Base-by-base conservation (phyloP, 75 land plant species). In the Gnetum montanum region DNA sequence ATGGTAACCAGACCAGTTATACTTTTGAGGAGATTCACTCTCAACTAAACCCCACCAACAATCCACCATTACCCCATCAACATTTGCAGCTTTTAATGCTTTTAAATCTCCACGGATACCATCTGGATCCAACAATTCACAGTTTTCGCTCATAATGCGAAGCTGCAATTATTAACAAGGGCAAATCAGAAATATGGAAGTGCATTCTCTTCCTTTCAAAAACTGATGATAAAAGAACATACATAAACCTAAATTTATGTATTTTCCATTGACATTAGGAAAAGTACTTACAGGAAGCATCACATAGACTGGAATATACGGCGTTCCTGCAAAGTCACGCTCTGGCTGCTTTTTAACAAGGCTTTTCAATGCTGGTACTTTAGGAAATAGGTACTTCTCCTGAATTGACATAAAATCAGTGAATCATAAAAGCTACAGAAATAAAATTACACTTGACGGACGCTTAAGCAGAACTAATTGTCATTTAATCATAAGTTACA, bases 1-100 rank as follows among this genome's bases (percentile, higher is more conserved):
- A 55, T 58, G 67, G 61, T 95, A 94, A 34, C 88, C 98, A 60
- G 72, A 68, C 98, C 98, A 88, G 40, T 82, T 78, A 61, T 85
- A 94, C 41, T 78, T 69, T 45, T 78, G 90, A 3, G 98, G 95
- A 20, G 67, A 52, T 64, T 94, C 72, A 50, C 76, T 77, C 59
- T 94, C 98, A 8, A 94, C 98, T 38, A 94, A 67, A 22, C 98
- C 98, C 95, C 98, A 94, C 98, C 98, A 94, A 62, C 94, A 88
- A 71, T 94, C 90, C 46, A 94, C 98, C 90, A 75, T 83, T 6
- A 94, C 83, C 34, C 98, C 98, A 71, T 94, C 98, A 28, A 94
- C 85, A 63, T 78, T 76, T 23, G 67, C 62, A 19, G 80, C 77
- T 60, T 88, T 94, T 69, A 94, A 61, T 15, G 63, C 47, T 46